Base-by-base conservation (phyloP, 768 basidiomycete genomes). In the Boletus pseudo-olivaceus region DNA sequence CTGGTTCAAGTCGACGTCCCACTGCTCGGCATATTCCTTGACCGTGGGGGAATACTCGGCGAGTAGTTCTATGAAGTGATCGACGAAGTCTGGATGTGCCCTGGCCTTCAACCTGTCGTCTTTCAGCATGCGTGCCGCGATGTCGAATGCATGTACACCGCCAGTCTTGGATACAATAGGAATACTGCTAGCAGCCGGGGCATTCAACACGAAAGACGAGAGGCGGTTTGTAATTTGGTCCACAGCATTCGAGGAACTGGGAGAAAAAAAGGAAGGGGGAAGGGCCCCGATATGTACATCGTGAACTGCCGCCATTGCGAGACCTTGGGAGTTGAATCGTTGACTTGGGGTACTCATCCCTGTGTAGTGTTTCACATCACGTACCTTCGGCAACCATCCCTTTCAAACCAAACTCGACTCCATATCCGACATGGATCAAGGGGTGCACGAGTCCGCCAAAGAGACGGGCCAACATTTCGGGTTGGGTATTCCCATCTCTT, bases 301-400 rank as follows among this genome's bases (percentile, higher is more conserved):
- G 51, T 69, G 49, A 59, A 69, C 41, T 35, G 68, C 57, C 1
- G 54, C 8, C 12, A 64, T 2, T 1, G 68, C 66, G 27, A 70
- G 68, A 47, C 68, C 68, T 69, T 29, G 46, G 34, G 34, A 30
- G 2, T 2, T 23, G 23, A 23, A 23, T 2, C 23, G 23, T 23
- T 7, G 40, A 20, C 3, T 27, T 37, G 23, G 17, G 11, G 10
- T 29, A 38, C 7, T 23, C 26, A 11, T 54, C 15, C n/a, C 1
- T 14, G 10, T 9, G n/a, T 20, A 26, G 5, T 7, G 14, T 20
- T 30, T 8, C 5, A 33, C 3, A 17, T 7, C 23, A 33, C 55
- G 8, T 17, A 83, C 86, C 87, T 75, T 88, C 86, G 5, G 78
- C 78, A 1, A 83, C 61, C 64, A 86, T 73, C 1, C 85, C 87